Evolutionary conservation across 2,329 filamentous ascomycete species (phyloP).

Genomic region (Thelonectria blattea): DNA sequence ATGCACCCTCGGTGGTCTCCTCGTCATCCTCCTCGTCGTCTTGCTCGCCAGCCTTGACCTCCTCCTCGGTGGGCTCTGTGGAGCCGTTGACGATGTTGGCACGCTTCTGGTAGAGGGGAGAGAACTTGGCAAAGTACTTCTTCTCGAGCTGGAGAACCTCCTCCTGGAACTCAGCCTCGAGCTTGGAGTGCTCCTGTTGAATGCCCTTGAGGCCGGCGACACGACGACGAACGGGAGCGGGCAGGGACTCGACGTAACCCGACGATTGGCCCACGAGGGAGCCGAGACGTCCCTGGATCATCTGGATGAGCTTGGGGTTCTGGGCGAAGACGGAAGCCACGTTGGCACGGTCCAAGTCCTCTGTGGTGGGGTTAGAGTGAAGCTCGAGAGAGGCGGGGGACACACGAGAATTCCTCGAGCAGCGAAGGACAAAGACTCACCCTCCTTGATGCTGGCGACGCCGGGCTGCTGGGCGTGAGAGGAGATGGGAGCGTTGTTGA

Average conservation of each 20-base stretch:
- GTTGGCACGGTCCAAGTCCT: slow-evolving; percentile 86
- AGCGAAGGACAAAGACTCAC: slow-evolving; percentile 58
- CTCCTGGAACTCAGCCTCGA: slow-evolving; percentile 98
- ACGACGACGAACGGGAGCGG: slow-evolving; percentile 85
- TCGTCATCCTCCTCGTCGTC: slow-evolving; percentile 80
- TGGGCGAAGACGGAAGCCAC: slow-evolving; percentile 94
- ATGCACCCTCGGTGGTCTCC: slow-evolving; percentile 67
- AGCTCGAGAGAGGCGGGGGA: slow-evolving; percentile 16
- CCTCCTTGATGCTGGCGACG: slow-evolving; percentile 95
- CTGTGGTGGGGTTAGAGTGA: slow-evolving; percentile 53
- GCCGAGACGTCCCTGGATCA: slow-evolving; percentile 97
- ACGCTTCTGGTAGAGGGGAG: slow-evolving; percentile 94
- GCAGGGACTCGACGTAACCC: slow-evolving; percentile 96
- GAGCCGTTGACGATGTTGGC: slow-evolving; percentile 89
- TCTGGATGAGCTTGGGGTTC: slow-evolving; percentile 91
- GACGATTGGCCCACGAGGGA: slow-evolving; percentile 93
- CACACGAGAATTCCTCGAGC: background rate
- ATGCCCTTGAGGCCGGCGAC: slow-evolving; percentile 96
- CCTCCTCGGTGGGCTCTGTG: slow-evolving; percentile 83
- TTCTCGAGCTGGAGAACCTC: slow-evolving; percentile 98
- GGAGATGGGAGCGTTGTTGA: slow-evolving; percentile 94
- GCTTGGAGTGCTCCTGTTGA: slow-evolving; percentile 97
- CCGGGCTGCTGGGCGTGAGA: slow-evolving; percentile 96
- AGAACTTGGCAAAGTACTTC: slow-evolving; percentile 99
- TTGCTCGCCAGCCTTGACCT: slow-evolving; percentile 82